Conservation (phyloP, 306 rosid genomes). For the Pueraria montana region DNA sequence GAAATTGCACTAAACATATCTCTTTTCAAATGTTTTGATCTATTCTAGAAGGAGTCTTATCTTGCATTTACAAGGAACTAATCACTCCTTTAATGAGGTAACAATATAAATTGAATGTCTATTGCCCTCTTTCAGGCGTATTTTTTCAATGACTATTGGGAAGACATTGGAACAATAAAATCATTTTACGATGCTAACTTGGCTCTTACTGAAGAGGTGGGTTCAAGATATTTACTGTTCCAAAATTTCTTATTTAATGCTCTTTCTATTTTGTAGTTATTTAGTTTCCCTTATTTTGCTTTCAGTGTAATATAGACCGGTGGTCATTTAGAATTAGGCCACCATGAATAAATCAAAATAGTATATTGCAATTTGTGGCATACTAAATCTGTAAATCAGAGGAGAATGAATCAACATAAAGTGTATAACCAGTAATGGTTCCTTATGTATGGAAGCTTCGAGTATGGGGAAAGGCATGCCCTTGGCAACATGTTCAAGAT, state of each 20-base stretch:
- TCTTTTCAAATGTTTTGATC: conserved; percentile 30
- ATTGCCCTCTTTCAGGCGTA: conserved; percentile 64
- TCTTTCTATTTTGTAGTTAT: conserved; percentile 18
- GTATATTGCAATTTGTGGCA: conserved; percentile 13
- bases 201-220: conserved; percentile 93
- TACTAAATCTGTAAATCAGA: background rate
- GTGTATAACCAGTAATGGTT: background rate
- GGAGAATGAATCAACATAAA: background rate
- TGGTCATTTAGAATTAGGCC: background rate
- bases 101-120: conserved; percentile 13
- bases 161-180: conserved; percentile 90
- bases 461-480: no score
- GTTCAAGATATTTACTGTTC: conserved; percentile 39
- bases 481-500: conserved; percentile 18
- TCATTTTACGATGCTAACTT: conserved; percentile 84
- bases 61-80: conserved; percentile 7
- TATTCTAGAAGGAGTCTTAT: conserved; percentile 5
- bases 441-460: background rate
- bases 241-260: background rate
- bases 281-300: conserved; percentile 6
- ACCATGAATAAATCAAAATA: background rate
- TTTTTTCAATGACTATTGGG: conserved; percentile 92
- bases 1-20: conserved; percentile 6
- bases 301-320: background rate
- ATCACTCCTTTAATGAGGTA: conserved; percentile 5